Conservation (phyloP, 2,329 filamentous ascomycete species). For the Colletotrichum acutatum region DNA sequence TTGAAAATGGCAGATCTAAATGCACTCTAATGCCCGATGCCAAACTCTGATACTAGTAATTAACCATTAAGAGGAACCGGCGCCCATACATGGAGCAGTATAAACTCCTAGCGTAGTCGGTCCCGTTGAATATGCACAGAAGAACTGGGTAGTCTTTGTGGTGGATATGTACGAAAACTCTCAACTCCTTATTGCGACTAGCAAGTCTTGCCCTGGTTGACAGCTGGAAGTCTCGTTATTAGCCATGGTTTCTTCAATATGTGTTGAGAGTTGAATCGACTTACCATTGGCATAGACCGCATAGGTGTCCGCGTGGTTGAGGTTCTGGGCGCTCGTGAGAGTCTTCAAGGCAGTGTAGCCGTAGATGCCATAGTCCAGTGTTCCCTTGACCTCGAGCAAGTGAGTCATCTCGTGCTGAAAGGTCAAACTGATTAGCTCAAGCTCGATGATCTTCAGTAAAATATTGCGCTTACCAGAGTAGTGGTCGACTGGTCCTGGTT, state of each 20-base stretch:
- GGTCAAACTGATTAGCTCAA: conserved; percentile 64
- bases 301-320: conserved; percentile 37
- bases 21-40: not conserved
- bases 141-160: not conserved
- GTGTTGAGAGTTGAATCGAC: not conserved
- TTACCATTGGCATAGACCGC: conserved; percentile 36
- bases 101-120: not conserved
- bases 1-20: not conserved
- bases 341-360: conserved; percentile 33
- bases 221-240: not conserved
- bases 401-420: conserved; percentile 76
- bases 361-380: conserved; percentile 43
- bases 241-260: not conserved
- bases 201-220: conserved; percentile 20
- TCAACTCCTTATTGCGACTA: not conserved
- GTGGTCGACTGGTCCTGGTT: conserved; percentile 66
- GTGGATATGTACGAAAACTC: not conserved
- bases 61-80: not conserved
- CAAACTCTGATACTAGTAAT: not conserved
- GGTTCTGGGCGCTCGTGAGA: conserved; percentile 24
- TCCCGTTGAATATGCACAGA: conserved; percentile 5
- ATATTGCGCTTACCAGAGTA: conserved; percentile 40
- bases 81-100: not conserved
- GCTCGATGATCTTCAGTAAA: not conserved
- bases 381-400: conserved; percentile 65